Conservation (phyloP, 441 rosid species). For the Pelargonium fulgidum region DNA sequence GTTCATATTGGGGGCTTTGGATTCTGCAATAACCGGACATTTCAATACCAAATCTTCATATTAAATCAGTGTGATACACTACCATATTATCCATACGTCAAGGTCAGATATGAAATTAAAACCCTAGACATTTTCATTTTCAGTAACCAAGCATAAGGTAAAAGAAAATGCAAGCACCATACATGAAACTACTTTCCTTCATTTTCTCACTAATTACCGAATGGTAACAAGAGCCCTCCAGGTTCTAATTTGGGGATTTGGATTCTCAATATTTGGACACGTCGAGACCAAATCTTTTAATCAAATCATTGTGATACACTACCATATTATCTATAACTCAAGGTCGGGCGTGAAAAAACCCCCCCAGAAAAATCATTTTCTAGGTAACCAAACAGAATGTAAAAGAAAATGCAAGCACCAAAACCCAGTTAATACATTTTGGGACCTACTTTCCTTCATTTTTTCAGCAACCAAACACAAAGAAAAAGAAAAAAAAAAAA, state of each 20-base stretch:
- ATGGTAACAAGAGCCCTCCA: no score
- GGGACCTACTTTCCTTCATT: no score
- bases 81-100: not conserved
- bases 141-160: slow-evolving; percentile 1
- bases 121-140: not conserved
- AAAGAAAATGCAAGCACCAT: not conserved
- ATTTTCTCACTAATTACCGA: no score
- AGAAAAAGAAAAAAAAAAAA: no score
- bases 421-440: not conserved
- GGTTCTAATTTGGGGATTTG: no score
- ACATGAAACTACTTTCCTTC: no score
- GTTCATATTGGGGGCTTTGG: not conserved
- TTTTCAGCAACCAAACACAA: no score
- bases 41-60: not conserved
- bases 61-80: not conserved
- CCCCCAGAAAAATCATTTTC: not conserved
- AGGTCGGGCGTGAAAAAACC: not conserved
- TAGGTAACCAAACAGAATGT: not conserved
- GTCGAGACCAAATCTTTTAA: not conserved
- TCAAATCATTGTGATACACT: not conserved
- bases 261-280: not conserved
- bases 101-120: not conserved
- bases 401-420: not conserved
- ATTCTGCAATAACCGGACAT: not conserved
- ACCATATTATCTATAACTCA: not conserved